Conservation (phyloP, 345 rosid species). For the Populus pruinosa region DNA sequence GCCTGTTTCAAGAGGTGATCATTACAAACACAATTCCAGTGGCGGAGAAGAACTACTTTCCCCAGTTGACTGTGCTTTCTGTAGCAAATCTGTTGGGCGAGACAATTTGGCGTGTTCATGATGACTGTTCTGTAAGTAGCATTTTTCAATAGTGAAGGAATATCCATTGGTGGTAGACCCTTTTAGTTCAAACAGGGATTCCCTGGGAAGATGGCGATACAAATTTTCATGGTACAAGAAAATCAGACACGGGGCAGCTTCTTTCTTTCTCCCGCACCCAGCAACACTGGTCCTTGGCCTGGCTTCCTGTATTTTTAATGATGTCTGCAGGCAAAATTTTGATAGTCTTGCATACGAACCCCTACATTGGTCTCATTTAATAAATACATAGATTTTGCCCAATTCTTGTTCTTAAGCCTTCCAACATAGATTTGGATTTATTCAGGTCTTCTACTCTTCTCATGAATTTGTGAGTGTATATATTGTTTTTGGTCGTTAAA, state of each 20-base stretch:
- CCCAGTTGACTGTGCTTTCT: constrained; percentile 83
- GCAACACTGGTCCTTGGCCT: neutral
- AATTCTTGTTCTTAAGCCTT: neutral
- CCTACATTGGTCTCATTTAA: neutral
- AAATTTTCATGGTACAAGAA: neutral
- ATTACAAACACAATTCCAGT: constrained; percentile 89
- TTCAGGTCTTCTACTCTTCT: neutral
- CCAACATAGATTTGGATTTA: neutral
- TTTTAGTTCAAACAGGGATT: neutral
- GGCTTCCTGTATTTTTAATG: neutral
- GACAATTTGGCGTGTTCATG: constrained; percentile 95
- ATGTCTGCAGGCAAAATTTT: neutral
- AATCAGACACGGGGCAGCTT: neutral
- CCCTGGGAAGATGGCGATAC: neutral
- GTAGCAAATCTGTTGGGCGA: constrained; percentile 92
- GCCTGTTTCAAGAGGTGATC: constrained; percentile 92
- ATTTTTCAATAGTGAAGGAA: constrained; percentile 11
- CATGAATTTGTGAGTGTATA: neutral
- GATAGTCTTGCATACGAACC: neutral
- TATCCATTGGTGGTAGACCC: neutral
- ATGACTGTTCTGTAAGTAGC: constrained; percentile 79
- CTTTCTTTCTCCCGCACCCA: neutral
- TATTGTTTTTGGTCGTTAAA: neutral
- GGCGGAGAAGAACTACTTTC: constrained; percentile 74
- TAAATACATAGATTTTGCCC: neutral